phyloP scores from a whole-genome alignment of 2,329 filamentous ascomycete species.

The Colletotrichum theobromicola region DNA sequence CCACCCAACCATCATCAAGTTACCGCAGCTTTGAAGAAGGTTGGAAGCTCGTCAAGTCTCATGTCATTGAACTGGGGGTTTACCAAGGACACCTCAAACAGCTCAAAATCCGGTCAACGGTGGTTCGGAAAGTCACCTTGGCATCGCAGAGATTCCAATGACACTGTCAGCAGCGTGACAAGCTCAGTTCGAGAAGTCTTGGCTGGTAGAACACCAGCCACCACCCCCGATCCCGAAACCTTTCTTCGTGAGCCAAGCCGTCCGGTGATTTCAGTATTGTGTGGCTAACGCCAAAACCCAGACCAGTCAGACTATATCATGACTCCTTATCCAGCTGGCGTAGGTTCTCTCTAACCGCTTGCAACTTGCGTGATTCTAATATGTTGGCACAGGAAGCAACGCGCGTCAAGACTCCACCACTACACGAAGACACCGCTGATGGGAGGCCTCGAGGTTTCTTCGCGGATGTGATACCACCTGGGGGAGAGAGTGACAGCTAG shows the following conservation, averaged over 20 bases:
- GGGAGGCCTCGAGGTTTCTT: slow-evolving; percentile 48
- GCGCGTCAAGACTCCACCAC: slow-evolving; percentile 52
- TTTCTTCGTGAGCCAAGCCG: not conserved
- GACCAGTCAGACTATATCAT: slow-evolving; percentile 17
- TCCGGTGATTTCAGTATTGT: not conserved
- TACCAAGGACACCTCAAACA: not conserved
- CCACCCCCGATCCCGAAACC: slow-evolving; percentile 28
- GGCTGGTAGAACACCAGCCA: slow-evolving; percentile 38
- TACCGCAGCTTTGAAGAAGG: not conserved
- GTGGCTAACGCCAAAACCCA: not conserved
- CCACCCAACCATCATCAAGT: not conserved
- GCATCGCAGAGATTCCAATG: slow-evolving; percentile 42
- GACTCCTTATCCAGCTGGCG: slow-evolving; percentile 39
- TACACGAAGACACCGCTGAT: slow-evolving; percentile 42
- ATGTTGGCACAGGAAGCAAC: slow-evolving; percentile 47
- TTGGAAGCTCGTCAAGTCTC: not conserved
- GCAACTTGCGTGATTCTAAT: slow-evolving; percentile 9
- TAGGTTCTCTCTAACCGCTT: slow-evolving; percentile 21
- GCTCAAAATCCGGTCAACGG: not conserved
- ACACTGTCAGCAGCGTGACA: slow-evolving; percentile 42
- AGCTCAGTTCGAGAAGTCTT: slow-evolving; percentile 47
- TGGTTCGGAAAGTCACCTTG: slow-evolving; percentile 37
- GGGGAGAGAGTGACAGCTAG: slow-evolving; percentile 13
- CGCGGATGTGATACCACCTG: slow-evolving; percentile 40
- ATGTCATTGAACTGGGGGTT: slow-evolving; percentile 6